Conservation (phyloP, 1,139 yeast species). For the Blastobotrys persicus region DNA sequence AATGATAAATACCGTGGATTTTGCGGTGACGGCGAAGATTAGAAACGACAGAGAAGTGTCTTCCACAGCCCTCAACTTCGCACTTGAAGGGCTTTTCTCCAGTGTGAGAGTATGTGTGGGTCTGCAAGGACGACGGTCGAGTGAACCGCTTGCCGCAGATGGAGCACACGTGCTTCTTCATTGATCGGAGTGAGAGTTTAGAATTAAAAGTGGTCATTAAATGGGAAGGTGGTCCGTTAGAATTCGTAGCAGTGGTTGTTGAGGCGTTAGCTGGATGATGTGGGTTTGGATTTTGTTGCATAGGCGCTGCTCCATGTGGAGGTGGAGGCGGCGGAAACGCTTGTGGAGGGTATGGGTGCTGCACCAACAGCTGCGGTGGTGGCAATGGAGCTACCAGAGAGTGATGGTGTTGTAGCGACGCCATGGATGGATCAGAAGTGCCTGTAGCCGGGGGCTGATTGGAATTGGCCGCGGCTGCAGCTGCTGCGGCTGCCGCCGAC, state of each 20-base stretch:
- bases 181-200: constrained; percentile 27
- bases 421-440: constrained; percentile 4
- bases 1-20: constrained; percentile 47
- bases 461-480: constrained; percentile 6
- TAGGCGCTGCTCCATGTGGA: too few relatives aligned
- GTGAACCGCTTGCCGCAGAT: constrained; percentile 77
- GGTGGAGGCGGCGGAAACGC: constrained; percentile 1
- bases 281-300: constrained; percentile 3
- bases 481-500: constrained; percentile 4
- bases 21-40: constrained; percentile 77
- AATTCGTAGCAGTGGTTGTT: too few relatives aligned
- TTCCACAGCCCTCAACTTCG: constrained; percentile 62
- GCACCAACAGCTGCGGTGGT: constrained; percentile 17
- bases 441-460: background rate
- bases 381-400: constrained; percentile 10
- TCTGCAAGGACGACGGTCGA: constrained; percentile 75
- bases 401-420: constrained; percentile 4
- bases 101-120: constrained; percentile 81
- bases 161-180: constrained; percentile 48
- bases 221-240: constrained; percentile 29
- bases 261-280: constrained; percentile 4
- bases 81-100: constrained; percentile 82
- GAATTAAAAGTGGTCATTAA: constrained; percentile 33
- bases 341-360: constrained; percentile 2
- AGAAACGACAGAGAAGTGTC: constrained; percentile 72